Evolutionary conservation across 2,329 filamentous ascomycete genomes (phyloP), one percentile per base, ranked within the genome.

Genomic region (Juglanconis oblonga): DNA sequence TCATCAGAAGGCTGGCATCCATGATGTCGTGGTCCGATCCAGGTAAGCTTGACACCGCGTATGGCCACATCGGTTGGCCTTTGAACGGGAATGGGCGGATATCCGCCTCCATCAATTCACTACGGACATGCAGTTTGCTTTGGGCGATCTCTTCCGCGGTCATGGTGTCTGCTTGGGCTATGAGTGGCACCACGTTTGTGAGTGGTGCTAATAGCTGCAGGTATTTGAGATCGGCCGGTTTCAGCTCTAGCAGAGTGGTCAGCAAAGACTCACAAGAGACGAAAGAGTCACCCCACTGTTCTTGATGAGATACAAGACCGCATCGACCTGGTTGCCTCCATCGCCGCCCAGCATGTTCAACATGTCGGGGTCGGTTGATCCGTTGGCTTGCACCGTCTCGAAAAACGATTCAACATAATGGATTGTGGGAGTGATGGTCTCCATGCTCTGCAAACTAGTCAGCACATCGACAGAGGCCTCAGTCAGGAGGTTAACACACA

Each of bases 1-100:
- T 92, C 94, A 98, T 98, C 17, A 98, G 81, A 0, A 96, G 79
- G 68, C 92, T 97, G 17, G 93, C 94, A 71, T 98, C 94, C 88
- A 98, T 96, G 48, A 83, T 86, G 44, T 97, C 91, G 62, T 86
- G 77, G 67, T 97, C 92, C 29, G 84, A 83, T 1, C 83, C 85
- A 31, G 84, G 79, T 11, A 84, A 84, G 24, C 90, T 95, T 1
- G 94, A 97, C 24, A 97, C 82, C 0, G 91, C 86, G 69, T 91
- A 96, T 3, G 88, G 85, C 61, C 77, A 77, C 11, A 72, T 71
- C 1, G 73, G 67, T 53, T 71, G 64, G 42, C 57, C 49, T 29
- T 31, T 79, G 65, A 95, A 94, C 9, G 84, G 77, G 70, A 96
- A 95, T 1, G 82, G 81, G 24, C 79, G 80, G 58, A 94, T 80